Base-by-base conservation (phyloP, 2,329 filamentous ascomycete species). In the Fusarium sarcochroum region DNA sequence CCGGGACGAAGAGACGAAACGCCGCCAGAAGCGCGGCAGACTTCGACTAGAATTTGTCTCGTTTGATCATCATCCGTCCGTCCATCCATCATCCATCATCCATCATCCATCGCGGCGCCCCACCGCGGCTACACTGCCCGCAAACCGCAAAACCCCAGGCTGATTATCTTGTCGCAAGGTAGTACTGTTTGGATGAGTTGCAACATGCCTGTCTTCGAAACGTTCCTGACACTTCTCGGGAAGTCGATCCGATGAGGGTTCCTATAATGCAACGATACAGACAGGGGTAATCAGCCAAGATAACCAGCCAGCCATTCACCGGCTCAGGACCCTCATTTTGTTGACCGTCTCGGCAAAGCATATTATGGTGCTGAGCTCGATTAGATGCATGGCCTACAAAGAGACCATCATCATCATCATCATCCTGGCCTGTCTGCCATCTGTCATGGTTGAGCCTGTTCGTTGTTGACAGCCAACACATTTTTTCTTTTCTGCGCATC, bases 11-110 rank as follows among this genome's bases (percentile, higher is more conserved):
- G 66, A 68, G 66, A 70, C 63, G 62, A 70, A 69, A 60, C 57
- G 58, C 56, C 66, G 66, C 66, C 66, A 69, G 66, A 69, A 69
- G 61, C 66, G 61, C 61, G 57, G 66, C 46, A 69, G 66, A 63
- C 56, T 57, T 32, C 53, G 56, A 63, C 66, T 69, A 62, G 60
- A 69, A 68, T 54, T 45, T 45, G 38, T 69, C 41, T 63, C 58
- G 45, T 67, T 66, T 46, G 50, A 67, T 63, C 57, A 50, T 48
- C 45, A 42, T 55, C 37, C 40, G 14, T 55, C 48, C 52, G n/a
- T 54, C 58, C 34, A 25, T 55, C 30, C 47, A 52, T n/a, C n/a
- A n/a, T n/a, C n/a, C n/a, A n/a, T n/a, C n/a, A n/a, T n/a, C n/a
- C n/a, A n/a, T n/a, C n/a, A n/a, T 52, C 66, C 55, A 51, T 56